Base-by-base conservation (phyloP, 1,284 basidiomycete species). In the Stygiomarasmius scandens region DNA sequence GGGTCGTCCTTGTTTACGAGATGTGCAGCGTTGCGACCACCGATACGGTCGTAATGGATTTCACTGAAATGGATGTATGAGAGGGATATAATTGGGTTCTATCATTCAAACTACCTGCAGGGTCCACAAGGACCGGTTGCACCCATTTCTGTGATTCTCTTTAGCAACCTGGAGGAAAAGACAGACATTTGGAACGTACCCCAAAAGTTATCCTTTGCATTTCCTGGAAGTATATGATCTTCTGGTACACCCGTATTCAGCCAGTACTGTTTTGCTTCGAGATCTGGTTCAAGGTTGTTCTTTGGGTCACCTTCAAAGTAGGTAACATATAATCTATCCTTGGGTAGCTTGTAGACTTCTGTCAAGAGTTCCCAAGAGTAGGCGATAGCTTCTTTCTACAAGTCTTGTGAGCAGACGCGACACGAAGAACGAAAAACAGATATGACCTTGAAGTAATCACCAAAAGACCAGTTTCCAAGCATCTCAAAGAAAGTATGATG, bases 401-500 rank as follows among this genome's bases (percentile, higher is more conserved):
- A 52, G 38, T 38, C 38, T 52, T 14, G 43, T 53, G 19, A 32
- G 52, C 19, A 32, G 34, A 29, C n/a, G 12, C 36, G n/a, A 55
- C 27, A 49, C 52, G 52, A 24, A 49, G 19, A 34, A 19, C 32
- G 54, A 27, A 27, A 22, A 55, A 48, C 23, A 52, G 11, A 49
- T 60, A 43, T 55, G n/a, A 87, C 94, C 86, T 99, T 99, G 86
- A 99, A 99, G 78, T 99, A 99, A 74, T 99, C 94, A 4, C 96
- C 96, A 67, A 99, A 99, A 10, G 95, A 98, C 96, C 96, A 99
- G 75, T 99, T 99, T 46, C 96, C 96, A 62, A 99, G 78, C 96
- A 99, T 99, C 77, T 99, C 96, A 70, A 99, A 99, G 79, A 99
- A 99, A 2, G 97, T 99, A 74, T 98, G 91, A 66, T 93, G 94